Conservation (phyloP, 495 filamentous ascomycete species). For the Letharia columbiana region DNA sequence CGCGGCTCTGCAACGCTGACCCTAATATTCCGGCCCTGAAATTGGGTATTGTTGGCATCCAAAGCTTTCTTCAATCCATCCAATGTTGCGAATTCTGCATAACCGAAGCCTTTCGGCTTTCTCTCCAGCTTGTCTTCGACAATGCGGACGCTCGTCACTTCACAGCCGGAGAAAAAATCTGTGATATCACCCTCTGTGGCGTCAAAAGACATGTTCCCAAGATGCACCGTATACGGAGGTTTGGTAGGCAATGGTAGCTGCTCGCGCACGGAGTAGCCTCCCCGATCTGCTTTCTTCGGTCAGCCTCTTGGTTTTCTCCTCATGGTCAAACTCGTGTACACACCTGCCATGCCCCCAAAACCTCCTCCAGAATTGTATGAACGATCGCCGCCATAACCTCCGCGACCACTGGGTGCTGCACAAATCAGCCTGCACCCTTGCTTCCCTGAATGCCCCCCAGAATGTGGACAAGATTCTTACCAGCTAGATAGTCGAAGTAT, state of each 20-base stretch:
- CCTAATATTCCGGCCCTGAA: constrained; percentile 79
- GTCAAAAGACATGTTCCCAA: constrained; percentile 94
- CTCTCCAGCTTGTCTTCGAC: constrained; percentile 89
- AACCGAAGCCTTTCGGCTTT: constrained; percentile 94
- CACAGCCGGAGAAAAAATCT: constrained; percentile 77
- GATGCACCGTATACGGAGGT: constrained; percentile 89
- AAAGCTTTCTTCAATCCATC: constrained; percentile 90
- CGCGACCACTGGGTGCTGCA: constrained; percentile 16
- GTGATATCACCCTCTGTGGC: constrained; percentile 69
- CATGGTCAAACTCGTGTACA: background rate
- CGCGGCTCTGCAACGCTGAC: constrained; percentile 82
- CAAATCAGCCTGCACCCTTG: background rate
- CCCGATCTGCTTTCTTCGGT: constrained; percentile 4
- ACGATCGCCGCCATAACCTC: constrained; percentile 34
- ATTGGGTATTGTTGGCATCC: constrained; percentile 64
- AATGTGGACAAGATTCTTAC: constrained; percentile 43
- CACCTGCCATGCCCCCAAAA: constrained; percentile 13
- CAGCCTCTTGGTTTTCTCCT: background rate
- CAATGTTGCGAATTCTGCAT: constrained; percentile 83
- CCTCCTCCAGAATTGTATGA: constrained; percentile 17
- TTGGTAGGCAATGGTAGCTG: constrained; percentile 78
- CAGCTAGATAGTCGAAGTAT: background rate
- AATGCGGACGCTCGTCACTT: constrained; percentile 81
- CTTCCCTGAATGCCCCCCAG: background rate
- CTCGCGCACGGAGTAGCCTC: constrained; percentile 64